phyloP scores from a whole-genome alignment of 202 grass and related monocot genomes.

The Dendrocalamus latiflorus region DNA sequence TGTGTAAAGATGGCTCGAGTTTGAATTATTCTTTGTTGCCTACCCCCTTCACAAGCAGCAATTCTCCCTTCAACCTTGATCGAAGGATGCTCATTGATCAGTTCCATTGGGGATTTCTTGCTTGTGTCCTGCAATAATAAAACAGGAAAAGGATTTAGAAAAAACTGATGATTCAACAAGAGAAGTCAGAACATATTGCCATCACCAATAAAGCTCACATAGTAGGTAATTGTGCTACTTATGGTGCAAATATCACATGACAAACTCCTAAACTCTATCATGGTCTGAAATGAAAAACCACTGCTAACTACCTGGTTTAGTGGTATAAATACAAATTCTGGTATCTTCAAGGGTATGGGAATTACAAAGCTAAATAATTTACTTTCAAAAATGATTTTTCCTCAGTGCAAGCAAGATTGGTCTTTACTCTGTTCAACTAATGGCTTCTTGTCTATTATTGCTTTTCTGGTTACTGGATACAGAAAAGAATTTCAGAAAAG shows the following conservation, averaged over 20 bases:
- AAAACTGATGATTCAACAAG: background rate
- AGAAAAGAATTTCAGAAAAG: background rate
- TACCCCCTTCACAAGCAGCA: constrained; percentile 70
- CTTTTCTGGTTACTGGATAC: background rate
- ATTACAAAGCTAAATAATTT: background rate
- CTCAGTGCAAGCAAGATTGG: background rate
- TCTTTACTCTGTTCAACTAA: background rate
- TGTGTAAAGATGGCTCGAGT: background rate
- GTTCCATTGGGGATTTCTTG: constrained; percentile 98
- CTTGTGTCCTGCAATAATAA: constrained; percentile 60
- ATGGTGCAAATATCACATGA: background rate
- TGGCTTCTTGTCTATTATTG: background rate
- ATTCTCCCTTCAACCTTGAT: constrained; percentile 87
- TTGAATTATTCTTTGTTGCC: background rate
- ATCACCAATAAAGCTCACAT: background rate
- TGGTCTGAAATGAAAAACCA: background rate
- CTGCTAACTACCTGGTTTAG: background rate
- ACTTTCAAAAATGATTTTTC: background rate
- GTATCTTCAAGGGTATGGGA: background rate
- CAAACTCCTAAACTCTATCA: background rate
- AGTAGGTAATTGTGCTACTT: background rate
- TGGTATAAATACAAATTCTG: background rate
- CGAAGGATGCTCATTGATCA: constrained; percentile 75
- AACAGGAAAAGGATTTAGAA: background rate
- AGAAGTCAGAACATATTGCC: background rate